These are phyloP conservation scores for Grosmannia huntii DNA, from an alignment of 2,329 filamentous ascomycete species.

Conservation along the genomic window DNA sequence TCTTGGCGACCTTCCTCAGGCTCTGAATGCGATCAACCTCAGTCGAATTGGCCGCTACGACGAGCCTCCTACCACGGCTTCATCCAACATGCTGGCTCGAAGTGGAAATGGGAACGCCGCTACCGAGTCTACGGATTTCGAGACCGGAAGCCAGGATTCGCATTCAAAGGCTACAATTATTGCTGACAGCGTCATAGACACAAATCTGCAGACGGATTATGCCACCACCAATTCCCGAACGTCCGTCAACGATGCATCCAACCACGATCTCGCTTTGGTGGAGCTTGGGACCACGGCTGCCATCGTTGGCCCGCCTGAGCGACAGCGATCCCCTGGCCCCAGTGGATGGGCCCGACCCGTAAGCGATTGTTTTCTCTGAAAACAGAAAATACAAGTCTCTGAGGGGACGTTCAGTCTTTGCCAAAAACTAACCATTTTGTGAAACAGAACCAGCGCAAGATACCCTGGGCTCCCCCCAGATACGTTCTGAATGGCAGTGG, in stretches of 20 bases:
- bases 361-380: background rate
- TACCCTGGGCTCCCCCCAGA: background rate
- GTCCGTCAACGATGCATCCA: background rate
- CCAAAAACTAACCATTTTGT: background rate
- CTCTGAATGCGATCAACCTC: slow-evolving; percentile 9
- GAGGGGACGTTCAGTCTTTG: background rate
- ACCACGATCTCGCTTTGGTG: background rate
- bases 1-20: slow-evolving; percentile 5
- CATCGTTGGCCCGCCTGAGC: background rate
- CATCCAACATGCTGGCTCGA: background rate
- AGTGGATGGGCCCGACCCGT: slow-evolving; percentile 13
- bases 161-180: background rate
- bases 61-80: background rate
- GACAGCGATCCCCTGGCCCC: background rate
- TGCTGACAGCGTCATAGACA: background rate
- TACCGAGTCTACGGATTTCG: background rate
- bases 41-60: background rate
- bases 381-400: too few species aligned
- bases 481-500: background rate
- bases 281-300: slow-evolving; percentile 1
- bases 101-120: background rate
- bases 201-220: background rate
- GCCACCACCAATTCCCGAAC: background rate
- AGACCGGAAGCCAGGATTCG: background rate
- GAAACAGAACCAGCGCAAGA: background rate